phyloP scores from a whole-genome alignment of 2,329 filamentous ascomycete species.

The Teratosphaeria gauchensis region DNA sequence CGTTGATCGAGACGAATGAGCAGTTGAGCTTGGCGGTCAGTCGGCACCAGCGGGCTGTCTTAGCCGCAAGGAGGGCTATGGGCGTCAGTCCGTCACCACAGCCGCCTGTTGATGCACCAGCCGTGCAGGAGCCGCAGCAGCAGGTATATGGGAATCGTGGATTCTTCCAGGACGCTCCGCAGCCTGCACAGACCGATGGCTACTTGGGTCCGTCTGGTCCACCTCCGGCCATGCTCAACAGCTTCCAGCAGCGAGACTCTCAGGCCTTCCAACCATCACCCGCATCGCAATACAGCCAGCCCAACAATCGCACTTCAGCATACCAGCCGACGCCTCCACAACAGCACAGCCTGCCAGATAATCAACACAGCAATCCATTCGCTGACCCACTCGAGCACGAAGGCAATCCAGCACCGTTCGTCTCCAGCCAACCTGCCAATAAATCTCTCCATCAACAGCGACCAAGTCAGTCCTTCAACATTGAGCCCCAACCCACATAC shows the following conservation, averaged over 20 bases:
- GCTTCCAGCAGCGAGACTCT: slow-evolving; percentile 1
- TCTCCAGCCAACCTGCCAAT: not conserved
- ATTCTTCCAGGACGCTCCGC: not conserved
- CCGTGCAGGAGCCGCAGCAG: not conserved
- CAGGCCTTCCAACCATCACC: slow-evolving; percentile 2
- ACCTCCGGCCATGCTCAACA: slow-evolving; percentile 6
- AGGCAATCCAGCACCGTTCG: slow-evolving; percentile 18
- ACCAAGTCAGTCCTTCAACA: slow-evolving; percentile 12
- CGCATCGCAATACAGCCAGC: not conserved
- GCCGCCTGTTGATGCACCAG: slow-evolving; percentile 4
- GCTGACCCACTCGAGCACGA: slow-evolving; percentile 31
- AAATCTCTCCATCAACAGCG: not conserved
- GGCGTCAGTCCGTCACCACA: slow-evolving; percentile 19
- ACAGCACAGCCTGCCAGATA: not conserved
- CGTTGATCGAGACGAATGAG: slow-evolving; percentile 88
- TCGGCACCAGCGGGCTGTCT: slow-evolving; percentile 71
- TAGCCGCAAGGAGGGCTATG: slow-evolving; percentile 44
- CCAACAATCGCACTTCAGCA: slow-evolving; percentile 6
- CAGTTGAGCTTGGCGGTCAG: slow-evolving; percentile 73
- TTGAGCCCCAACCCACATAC: slow-evolving; percentile 8
- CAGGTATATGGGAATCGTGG: not conserved
- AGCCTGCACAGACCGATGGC: slow-evolving; percentile 1
- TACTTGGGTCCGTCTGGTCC: slow-evolving; percentile 16
- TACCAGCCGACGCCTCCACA: slow-evolving; percentile 5
- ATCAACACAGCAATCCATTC: slow-evolving; percentile 30